These are phyloP conservation scores for Aspergillus alliaceus DNA, from an alignment of 2,329 filamentous ascomycete species.

Conservation along the genomic window DNA sequence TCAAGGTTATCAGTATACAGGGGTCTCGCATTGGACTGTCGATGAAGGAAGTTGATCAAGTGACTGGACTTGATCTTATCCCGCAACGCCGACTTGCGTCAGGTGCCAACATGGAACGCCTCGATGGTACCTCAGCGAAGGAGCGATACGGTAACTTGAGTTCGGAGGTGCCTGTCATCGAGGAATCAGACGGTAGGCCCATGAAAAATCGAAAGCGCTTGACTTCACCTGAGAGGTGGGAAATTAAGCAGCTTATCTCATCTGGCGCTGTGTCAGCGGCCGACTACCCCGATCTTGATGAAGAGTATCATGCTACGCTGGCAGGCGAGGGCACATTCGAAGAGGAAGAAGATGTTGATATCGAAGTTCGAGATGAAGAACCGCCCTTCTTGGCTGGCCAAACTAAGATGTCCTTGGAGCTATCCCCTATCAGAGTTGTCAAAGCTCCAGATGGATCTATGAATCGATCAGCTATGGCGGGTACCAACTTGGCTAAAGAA, in stretches of 20 bases:
- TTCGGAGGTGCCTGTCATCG: constrained; percentile 62
- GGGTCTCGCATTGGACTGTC: constrained; percentile 79
- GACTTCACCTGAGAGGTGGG: constrained; percentile 96
- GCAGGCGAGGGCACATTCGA: constrained; percentile 85
- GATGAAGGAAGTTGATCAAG: constrained; percentile 97
- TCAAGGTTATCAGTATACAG: constrained; percentile 89
- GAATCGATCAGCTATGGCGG: constrained; percentile 93
- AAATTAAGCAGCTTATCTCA: constrained; percentile 93
- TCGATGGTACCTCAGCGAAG: constrained; percentile 61
- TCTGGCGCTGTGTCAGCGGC: constrained; percentile 90
- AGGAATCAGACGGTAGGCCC: constrained; percentile 57
- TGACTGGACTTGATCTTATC: constrained; percentile 77
- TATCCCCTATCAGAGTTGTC: constrained; percentile 93
- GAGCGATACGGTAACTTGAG: constrained; percentile 58
- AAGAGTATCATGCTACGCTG: constrained; percentile 86
- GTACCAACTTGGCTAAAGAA: constrained; percentile 84
- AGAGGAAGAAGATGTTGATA: constrained; percentile 94
- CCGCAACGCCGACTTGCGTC: constrained; percentile 78
- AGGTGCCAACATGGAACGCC: constrained; percentile 82
- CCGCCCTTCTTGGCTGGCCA: constrained; percentile 94
- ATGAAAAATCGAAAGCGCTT: constrained; percentile 79
- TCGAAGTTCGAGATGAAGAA: constrained; percentile 94
- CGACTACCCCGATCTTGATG: constrained; percentile 91
- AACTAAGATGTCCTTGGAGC: constrained; percentile 90
- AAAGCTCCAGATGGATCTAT: constrained; percentile 98